Evolutionary conservation across 169 alveolate genomes (phyloP).

Genomic region (Eimeria mitis): DNA sequence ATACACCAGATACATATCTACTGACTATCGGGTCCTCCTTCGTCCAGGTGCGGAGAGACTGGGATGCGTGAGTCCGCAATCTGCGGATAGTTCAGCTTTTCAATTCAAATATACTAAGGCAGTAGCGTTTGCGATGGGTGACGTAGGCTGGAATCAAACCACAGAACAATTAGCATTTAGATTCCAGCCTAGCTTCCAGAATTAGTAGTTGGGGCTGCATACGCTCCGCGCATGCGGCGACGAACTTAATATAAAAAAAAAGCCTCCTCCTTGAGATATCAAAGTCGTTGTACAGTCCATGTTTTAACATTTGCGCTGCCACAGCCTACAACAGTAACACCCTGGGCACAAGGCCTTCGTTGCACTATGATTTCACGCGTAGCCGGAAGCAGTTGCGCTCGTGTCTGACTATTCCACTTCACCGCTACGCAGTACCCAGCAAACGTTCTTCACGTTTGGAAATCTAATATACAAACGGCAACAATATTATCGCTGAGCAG

Average conservation of each 20-base stretch:
- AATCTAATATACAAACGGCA: too few species aligned
- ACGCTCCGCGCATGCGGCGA: neutral
- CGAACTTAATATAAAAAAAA: too few species aligned
- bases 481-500: neutral
- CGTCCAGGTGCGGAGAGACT: neutral
- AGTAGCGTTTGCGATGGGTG: neutral
- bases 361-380: neutral
- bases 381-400: neutral
- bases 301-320: too few species aligned
- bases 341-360: neutral
- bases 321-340: too few species aligned
- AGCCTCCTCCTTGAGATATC: neutral
- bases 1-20: neutral
- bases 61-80: neutral
- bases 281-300: neutral
- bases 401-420: neutral
- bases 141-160: too few species aligned
- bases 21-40: neutral
- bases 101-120: neutral
- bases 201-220: neutral
- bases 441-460: too few species aligned
- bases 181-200: too few species aligned
- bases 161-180: too few species aligned
- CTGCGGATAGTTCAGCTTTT: neutral
- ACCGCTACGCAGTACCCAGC: neutral